Conservation (phyloP, 2,329 filamentous ascomycete species). For the Ophiocordyceps camponoti-floridani region DNA sequence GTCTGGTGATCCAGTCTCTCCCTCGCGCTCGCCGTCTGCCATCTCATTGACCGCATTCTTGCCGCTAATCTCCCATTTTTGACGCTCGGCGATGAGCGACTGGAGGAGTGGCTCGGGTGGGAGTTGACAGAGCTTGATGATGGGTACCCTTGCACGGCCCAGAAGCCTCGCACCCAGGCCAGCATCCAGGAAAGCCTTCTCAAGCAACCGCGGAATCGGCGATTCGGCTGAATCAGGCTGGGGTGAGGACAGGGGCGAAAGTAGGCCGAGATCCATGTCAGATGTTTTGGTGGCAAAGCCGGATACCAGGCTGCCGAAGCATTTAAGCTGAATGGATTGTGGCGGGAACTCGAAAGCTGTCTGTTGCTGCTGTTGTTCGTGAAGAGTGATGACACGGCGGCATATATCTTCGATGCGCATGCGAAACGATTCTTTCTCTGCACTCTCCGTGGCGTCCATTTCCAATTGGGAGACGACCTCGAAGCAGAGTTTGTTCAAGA, state of each 20-base stretch:
- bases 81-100: conserved; percentile 44
- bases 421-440: conserved; percentile 56
- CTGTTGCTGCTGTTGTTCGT: conserved; percentile 25
- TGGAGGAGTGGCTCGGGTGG: conserved; percentile 42
- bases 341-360: conserved; percentile 24
- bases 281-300: conserved; percentile 79
- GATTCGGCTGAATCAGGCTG: conserved; percentile 36
- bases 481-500: conserved; percentile 30
- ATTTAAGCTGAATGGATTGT: conserved; percentile 47
- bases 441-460: conserved; percentile 44
- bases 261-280: conserved; percentile 74
- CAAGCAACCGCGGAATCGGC: conserved; percentile 54
- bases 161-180: conserved; percentile 63
- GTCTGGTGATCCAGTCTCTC: conserved; percentile 5
- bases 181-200: conserved; percentile 53
- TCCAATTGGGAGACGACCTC: conserved; percentile 33
- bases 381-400: conserved; percentile 33
- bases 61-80: conserved; percentile 50
- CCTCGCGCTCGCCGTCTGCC: conserved; percentile 16
- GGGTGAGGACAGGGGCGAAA: conserved; percentile 42
- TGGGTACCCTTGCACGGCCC: conserved; percentile 64
- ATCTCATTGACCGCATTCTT: conserved; percentile 18
- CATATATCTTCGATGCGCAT: conserved; percentile 45
- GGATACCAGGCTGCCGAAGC: conserved; percentile 68
- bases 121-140: conserved; percentile 68